Evolutionary conservation across 352 stramenopile species (phyloP), one percentile per base, ranked within the genome.

Genomic region (Phytophthora palmivora): DNA sequence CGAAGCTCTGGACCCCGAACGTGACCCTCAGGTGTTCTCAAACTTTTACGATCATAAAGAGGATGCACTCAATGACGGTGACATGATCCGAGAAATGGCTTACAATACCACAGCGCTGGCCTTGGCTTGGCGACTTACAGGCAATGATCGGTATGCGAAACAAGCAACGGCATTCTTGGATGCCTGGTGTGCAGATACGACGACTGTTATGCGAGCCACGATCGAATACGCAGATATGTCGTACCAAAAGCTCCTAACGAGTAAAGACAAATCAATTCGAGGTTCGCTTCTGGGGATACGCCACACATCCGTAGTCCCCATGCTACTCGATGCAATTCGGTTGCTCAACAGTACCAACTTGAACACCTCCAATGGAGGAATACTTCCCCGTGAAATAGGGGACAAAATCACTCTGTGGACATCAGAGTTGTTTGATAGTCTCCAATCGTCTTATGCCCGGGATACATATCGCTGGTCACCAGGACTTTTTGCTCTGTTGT

Each of bases 81-180:
- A 70, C 15, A 28, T 78, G 22, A 45, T 86, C 22, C 70, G 74
- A n/a, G 48, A 69, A 43, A 79, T 87, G 64, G 68, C 76, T 32
- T 80, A 82, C 61, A 80, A 82, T 43, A 82, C 68, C 19, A 84
- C 78, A 4, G 65, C 67, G 22, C 55, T 87, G 15, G 63, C 67
- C 8, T 42, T 85, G 14, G 68, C 72, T 22, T 87, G 66, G 67
- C 32, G 49, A 2, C 36, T 84, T 18, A 79, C 61, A 12, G 39
- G 33, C 10, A 71, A 85, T n/a, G 33, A 63, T 22, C 34, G 61
- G 32, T 87, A 78, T 36, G 63, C 61, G 7, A n/a, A 30, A 19
- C 55, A 79, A 21, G 72, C 78, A 24, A 16, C 56, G 24, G 41
- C 48, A 21, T 67, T 79, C 2, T 22, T 84, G 28, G 56, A 74